These are phyloP conservation scores for Ceratopteris richardii DNA, from an alignment of 75 land plant species.

Conservation along the genomic window DNA sequence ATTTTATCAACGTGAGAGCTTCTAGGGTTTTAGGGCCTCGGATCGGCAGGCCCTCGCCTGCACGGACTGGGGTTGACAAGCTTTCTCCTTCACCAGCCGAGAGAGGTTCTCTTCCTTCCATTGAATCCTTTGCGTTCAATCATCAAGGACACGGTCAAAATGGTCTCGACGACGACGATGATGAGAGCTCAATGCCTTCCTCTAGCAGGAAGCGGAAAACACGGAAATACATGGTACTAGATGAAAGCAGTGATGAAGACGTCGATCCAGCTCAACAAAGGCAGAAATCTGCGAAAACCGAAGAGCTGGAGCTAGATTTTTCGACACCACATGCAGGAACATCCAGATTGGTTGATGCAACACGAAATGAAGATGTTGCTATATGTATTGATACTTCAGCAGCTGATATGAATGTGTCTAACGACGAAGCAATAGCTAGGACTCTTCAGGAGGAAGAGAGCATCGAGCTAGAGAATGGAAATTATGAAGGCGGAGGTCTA, in stretches of 20 bases:
- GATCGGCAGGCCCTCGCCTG: background rate
- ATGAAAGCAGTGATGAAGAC: conserved; percentile 58
- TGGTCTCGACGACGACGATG: conserved; percentile 24
- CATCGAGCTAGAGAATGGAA: background rate
- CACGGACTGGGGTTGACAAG: background rate
- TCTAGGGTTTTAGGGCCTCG: conserved; percentile 38
- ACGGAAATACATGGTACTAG: conserved; percentile 43
- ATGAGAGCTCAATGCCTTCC: background rate
- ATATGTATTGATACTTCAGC: conserved; percentile 8
- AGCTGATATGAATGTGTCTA: conserved; percentile 7
- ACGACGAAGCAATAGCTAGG: conserved; percentile 10
- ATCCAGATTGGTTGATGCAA: background rate
- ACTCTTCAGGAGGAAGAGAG: conserved; percentile 11
- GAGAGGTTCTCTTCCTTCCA: conserved; percentile 24
- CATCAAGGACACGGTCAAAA: conserved; percentile 9
- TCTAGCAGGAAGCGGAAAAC: conserved; percentile 24
- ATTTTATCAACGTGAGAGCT: conserved; percentile 39
- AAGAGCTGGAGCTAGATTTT: background rate
- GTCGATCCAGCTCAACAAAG: conserved; percentile 13
- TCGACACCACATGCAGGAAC: too few relatives aligned
- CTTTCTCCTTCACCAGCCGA: background rate
- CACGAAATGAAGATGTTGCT: conserved; percentile 9
- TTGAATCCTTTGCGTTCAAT: conserved; percentile 62
- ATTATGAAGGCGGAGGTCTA: background rate
- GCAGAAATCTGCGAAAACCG: background rate